Evolutionary conservation across 805 yeast species (phyloP).

Genomic region (Blastobotrys mokoenaii): DNA sequence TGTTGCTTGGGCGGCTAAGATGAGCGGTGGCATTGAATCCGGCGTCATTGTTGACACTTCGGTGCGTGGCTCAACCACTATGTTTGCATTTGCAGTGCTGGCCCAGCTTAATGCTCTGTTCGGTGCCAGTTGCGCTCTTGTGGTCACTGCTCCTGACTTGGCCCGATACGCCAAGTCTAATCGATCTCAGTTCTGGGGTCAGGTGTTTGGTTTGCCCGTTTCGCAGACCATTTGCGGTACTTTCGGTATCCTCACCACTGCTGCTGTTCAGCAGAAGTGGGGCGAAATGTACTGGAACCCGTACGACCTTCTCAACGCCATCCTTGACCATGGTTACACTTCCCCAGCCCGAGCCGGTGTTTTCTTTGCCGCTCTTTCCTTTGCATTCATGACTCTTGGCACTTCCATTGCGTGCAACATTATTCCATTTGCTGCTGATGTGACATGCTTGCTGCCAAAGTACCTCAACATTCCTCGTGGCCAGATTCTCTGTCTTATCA

Average conservation of each 20-base stretch:
- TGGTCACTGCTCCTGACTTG: constrained; percentile 15
- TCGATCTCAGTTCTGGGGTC: constrained; percentile 11
- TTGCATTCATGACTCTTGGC: constrained; percentile 23
- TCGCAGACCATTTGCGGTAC: constrained; percentile 11
- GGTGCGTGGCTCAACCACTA: background rate
- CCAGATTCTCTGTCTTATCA: constrained; percentile 8
- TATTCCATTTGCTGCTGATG: constrained; percentile 37
- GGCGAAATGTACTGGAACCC: constrained; percentile 44
- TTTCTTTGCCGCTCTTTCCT: constrained; percentile 17
- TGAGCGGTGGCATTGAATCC: constrained; percentile 52
- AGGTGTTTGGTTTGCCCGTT: constrained; percentile 13
- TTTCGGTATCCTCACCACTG: constrained; percentile 40
- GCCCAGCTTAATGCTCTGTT: constrained; percentile 12
- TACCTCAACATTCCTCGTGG: constrained; percentile 55
- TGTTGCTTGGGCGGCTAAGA: constrained; percentile 70
- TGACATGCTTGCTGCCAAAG: constrained; percentile 48
- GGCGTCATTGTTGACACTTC: constrained; percentile 1
- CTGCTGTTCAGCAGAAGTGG: constrained; percentile 34
- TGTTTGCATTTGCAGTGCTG: constrained; percentile 5
- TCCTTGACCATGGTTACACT: constrained; percentile 34
- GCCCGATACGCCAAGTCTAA: constrained; percentile 11
- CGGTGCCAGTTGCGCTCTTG: constrained; percentile 14
- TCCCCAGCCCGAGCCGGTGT: constrained; percentile 32
- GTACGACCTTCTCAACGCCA: constrained; percentile 32
- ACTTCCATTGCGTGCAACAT: constrained; percentile 34